These are phyloP conservation scores for Mytilinidion resinicola DNA, from an alignment of 495 filamentous ascomycete species.

Conservation along the genomic window DNA sequence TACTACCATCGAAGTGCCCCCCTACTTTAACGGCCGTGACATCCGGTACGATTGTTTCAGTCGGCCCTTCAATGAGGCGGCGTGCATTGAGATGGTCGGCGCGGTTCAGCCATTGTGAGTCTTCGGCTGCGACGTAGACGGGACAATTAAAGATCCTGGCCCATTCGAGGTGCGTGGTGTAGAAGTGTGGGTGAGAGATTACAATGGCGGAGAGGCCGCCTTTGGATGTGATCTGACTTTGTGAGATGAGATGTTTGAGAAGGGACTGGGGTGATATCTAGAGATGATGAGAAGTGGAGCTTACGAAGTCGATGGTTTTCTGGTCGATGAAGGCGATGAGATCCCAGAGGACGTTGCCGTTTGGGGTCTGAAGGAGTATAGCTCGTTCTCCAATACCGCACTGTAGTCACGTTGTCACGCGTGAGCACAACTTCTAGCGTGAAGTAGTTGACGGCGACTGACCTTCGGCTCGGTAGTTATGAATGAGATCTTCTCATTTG, in stretches of 20 bases:
- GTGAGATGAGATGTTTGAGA: background rate
- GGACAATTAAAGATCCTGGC: constrained; percentile 55
- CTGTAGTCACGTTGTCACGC: constrained; percentile 7
- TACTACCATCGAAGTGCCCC: constrained; percentile 68
- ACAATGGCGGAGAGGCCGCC: constrained; percentile 67
- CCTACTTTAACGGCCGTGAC: constrained; percentile 61
- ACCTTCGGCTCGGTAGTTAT: constrained; percentile 54
- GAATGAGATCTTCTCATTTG: constrained; percentile 42
- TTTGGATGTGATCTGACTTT: constrained; percentile 29
- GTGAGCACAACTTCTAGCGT: background rate
- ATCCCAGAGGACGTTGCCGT: constrained; percentile 62
- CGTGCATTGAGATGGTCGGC: constrained; percentile 32
- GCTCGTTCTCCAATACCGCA: constrained; percentile 68
- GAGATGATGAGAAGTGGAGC: background rate
- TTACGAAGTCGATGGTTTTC: constrained; percentile 43
- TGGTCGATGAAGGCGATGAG: constrained; percentile 59
- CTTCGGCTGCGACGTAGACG: constrained; percentile 56
- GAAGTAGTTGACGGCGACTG: constrained; percentile 1
- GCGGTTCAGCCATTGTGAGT: constrained; percentile 54
- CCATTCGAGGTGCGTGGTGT: constrained; percentile 64
- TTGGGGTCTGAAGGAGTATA: constrained; percentile 53
- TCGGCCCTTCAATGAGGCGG: constrained; percentile 40
- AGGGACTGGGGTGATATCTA: background rate
- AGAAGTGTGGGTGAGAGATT: constrained; percentile 77
- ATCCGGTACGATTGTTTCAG: constrained; percentile 42